Percentiles rank a stretch among this genome's conserved stretches.
Conservation (phyloP, 139 green algal species). For the Bryopsis sp. region DNA sequence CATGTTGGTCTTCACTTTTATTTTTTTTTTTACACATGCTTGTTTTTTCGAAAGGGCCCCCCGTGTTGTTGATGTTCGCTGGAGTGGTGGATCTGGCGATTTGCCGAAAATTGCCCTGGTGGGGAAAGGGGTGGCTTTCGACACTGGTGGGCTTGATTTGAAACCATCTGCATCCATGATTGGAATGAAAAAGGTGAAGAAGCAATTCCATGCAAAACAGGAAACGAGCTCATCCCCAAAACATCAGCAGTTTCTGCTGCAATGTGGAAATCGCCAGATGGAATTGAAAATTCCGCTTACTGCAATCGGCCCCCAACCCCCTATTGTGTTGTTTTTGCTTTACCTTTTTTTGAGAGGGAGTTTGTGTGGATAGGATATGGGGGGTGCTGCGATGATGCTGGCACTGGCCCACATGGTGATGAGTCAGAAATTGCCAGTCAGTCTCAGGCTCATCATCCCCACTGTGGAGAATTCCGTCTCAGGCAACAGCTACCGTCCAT, state of each 20-base stretch:
- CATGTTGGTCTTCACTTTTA: too few species aligned
- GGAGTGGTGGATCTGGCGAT: not conserved
- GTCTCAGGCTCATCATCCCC: constrained; percentile 45
- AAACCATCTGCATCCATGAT: constrained; percentile 52
- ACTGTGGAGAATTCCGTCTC: constrained; percentile 50
- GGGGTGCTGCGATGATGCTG: constrained; percentile 45
- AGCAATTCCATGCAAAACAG: too few species aligned
- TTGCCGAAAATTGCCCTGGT: constrained; percentile 47
- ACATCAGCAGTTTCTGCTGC: too few species aligned
- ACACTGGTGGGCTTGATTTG: constrained; percentile 53
- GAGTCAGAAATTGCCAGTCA: constrained; percentile 24
- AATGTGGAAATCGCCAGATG: too few species aligned
- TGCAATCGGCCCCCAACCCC: too few species aligned
- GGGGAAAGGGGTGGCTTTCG: constrained; percentile 61
- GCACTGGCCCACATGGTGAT: constrained; percentile 42
- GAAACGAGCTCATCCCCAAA: too few species aligned
- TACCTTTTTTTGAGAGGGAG: too few species aligned
- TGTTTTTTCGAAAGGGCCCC: too few species aligned
- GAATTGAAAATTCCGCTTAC: too few species aligned
- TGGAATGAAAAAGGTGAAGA: constrained; percentile 57
- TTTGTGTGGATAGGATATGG: too few species aligned
- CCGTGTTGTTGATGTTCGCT: constrained; percentile 32
- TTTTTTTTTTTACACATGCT: too few species aligned
- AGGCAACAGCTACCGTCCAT: constrained; percentile 38
- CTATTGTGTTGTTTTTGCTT: too few species aligned